Evolutionary conservation across 2,329 filamentous ascomycete species (phyloP).

Genomic region (Pestalotiopsis sp.): DNA sequence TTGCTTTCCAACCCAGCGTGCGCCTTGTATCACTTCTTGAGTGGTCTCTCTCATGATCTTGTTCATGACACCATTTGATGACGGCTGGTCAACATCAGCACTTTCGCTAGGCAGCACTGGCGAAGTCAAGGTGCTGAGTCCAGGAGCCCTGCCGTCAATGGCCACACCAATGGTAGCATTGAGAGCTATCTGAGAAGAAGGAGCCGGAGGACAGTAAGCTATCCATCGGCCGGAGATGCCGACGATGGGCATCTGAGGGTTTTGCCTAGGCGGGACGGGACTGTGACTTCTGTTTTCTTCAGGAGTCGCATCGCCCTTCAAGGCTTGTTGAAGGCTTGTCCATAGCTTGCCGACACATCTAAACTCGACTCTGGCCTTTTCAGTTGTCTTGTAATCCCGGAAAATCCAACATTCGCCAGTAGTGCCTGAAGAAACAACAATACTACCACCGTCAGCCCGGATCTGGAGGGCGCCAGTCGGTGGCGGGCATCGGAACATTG

Average conservation of each 20-base stretch:
- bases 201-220: conserved; percentile 74
- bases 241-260: conserved; percentile 65
- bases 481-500: conserved; percentile 68
- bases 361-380: conserved; percentile 49
- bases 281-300: conserved; percentile 47
- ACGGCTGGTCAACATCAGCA: conserved; percentile 72
- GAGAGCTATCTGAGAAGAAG: conserved; percentile 70
- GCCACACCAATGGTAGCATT: conserved; percentile 67
- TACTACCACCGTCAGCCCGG: conserved; percentile 70
- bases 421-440: conserved; percentile 76
- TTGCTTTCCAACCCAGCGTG: conserved; percentile 77
- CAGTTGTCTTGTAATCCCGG: conserved; percentile 47
- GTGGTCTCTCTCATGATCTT: conserved; percentile 79
- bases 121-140: conserved; percentile 63
- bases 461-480: conserved; percentile 76
- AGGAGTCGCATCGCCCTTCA: conserved; percentile 49
- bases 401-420: conserved; percentile 90
- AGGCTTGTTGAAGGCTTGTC: conserved; percentile 76
- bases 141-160: conserved; percentile 55
- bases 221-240: conserved; percentile 75
- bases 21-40: conserved; percentile 75
- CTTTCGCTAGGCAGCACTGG: conserved; percentile 70
- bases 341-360: conserved; percentile 86
- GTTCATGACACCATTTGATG: conserved; percentile 72
- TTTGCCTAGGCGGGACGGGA: conserved; percentile 41